phyloP scores from a whole-genome alignment of 2,329 filamentous ascomycete species.

The Pseudogymnoascus sp. region DNA sequence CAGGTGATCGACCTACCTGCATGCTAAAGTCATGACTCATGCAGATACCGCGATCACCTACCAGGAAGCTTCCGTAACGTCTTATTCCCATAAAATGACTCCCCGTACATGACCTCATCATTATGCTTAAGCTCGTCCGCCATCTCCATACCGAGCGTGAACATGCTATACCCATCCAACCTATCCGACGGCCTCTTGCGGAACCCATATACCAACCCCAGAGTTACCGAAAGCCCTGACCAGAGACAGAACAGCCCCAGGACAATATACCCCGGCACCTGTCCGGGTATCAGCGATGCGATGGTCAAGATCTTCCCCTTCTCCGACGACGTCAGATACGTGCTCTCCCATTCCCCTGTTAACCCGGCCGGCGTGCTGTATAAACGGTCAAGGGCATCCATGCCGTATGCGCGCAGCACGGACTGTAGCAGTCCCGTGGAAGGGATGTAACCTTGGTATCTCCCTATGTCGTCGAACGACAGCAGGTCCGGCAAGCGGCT shows the following conservation, averaged over 20 bases:
- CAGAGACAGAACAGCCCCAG: conserved; percentile 1
- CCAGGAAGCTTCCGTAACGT: neutral
- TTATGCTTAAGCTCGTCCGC: neutral
- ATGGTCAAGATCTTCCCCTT: neutral
- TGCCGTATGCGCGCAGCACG: neutral
- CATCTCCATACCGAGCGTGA: neutral
- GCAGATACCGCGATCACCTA: neutral
- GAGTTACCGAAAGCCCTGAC: neutral
- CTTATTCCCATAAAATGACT: neutral
- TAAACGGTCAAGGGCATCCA: neutral
- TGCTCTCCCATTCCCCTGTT: neutral
- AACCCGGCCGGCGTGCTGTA: neutral
- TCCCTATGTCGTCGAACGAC: neutral
- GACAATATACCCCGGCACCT: neutral
- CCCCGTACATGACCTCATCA: neutral
- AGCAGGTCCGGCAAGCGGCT: neutral
- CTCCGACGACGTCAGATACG: neutral
- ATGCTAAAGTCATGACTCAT: neutral
- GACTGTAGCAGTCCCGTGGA: neutral
- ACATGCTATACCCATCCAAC: conserved; percentile 8
- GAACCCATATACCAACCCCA: conserved; percentile 1
- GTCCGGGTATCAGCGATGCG: neutral
- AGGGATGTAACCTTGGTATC: neutral
- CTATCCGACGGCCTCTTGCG: neutral
- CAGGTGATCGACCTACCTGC: too few relatives aligned